Evolutionary conservation across 768 basidiomycete genomes (phyloP).

Genomic region (Coprinopsis sp.): DNA sequence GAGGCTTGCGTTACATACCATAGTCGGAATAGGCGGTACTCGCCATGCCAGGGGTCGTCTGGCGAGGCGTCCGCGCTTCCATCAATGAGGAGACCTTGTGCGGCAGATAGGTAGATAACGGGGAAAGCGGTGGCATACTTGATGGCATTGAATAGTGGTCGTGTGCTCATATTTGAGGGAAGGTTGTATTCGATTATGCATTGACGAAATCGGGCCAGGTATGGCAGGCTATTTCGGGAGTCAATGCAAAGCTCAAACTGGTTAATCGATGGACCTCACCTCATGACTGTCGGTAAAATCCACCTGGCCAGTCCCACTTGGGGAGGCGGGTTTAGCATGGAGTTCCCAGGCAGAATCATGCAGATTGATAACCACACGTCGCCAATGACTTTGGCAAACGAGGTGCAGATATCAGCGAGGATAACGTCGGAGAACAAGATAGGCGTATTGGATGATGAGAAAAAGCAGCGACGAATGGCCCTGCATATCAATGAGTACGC

Average conservation of each 20-base stretch:
- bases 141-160: constrained; percentile 83
- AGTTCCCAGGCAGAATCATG: constrained; percentile 85
- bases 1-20: constrained; percentile 50
- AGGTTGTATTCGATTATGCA: constrained; percentile 80
- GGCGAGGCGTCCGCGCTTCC: constrained; percentile 40
- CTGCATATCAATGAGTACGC: constrained; percentile 34
- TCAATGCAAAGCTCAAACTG: constrained; percentile 2
- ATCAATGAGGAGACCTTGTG: constrained; percentile 62
- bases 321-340: constrained; percentile 58
- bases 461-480: constrained; percentile 67
- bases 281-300: constrained; percentile 82
- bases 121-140: constrained; percentile 98
- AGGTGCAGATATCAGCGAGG: constrained; percentile 93
- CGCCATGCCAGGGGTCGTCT: constrained; percentile 62
- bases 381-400: constrained; percentile 93
- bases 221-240: constrained; percentile 60
- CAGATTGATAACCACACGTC: constrained; percentile 86
- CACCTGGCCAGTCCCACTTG: constrained; percentile 64
- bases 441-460: constrained; percentile 53
- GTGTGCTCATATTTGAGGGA: constrained; percentile 56
- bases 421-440: constrained; percentile 90
- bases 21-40: constrained; percentile 74
- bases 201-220: constrained; percentile 89
- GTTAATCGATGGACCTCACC: constrained; percentile 42
- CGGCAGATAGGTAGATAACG: constrained; percentile 90